Percentiles rank a stretch among this genome's conserved stretches.
phyloP scores from a whole-genome alignment of 2,329 filamentous ascomycete species.

The Talaromyces sp. region DNA sequence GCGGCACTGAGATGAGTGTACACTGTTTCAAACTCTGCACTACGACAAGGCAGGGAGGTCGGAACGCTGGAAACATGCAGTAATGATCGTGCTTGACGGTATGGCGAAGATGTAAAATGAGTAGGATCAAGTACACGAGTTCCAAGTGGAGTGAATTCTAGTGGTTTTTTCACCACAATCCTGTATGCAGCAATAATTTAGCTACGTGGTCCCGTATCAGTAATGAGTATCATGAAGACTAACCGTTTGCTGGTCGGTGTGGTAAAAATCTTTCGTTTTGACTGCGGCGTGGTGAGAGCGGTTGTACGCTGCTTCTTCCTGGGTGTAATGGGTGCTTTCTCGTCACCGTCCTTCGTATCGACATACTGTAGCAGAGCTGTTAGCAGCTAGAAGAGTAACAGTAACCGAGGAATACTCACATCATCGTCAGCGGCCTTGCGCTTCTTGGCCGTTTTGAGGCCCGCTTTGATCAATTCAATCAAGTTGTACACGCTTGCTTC shows the following conservation, averaged over 20 bases:
- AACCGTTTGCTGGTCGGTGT: constrained; percentile 64
- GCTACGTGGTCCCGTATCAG: background rate
- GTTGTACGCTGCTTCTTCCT: constrained; percentile 55
- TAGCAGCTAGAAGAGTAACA: background rate
- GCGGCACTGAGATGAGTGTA: constrained; percentile 92
- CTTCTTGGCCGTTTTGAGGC: constrained; percentile 65
- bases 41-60: constrained; percentile 81
- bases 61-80: constrained; percentile 94
- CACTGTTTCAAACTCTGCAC: constrained; percentile 85
- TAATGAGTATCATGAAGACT: background rate
- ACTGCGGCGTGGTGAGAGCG: constrained; percentile 43
- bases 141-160: constrained; percentile 94
- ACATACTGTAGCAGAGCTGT: constrained; percentile 31
- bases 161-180: constrained; percentile 75
- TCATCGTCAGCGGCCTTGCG: constrained; percentile 40
- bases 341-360: constrained; percentile 33
- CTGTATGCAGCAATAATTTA: constrained; percentile 29
- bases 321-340: constrained; percentile 49
- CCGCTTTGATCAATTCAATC: constrained; percentile 62
- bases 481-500: constrained; percentile 64
- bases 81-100: constrained; percentile 81
- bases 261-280: constrained; percentile 46
- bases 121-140: constrained; percentile 77
- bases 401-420: constrained; percentile 26
- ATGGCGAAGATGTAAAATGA: constrained; percentile 76